Evolutionary conservation across 2,329 filamentous ascomycete genomes (phyloP).

Genomic region (Drechslerella stenobrocha): DNA sequence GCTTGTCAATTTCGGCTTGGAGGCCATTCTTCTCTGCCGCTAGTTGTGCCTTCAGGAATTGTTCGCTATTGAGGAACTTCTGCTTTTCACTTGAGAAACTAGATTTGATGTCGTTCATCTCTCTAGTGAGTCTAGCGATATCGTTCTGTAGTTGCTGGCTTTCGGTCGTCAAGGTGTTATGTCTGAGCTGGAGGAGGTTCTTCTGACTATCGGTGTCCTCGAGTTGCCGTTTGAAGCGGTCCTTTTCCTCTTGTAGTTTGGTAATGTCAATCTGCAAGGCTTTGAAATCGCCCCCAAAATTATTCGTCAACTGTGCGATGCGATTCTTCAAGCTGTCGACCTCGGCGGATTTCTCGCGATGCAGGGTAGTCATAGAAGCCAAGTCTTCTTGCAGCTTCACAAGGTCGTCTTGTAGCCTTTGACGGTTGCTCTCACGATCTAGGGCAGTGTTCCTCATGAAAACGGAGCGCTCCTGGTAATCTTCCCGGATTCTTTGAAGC

Average conservation of each 20-base stretch:
- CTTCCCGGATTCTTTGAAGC: slow-evolving; percentile 61
- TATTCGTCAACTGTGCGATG: slow-evolving; percentile 51
- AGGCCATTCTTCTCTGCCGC: slow-evolving; percentile 53
- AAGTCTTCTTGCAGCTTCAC: slow-evolving; percentile 58
- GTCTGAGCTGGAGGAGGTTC: slow-evolving; percentile 68
- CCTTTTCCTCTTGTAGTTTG: slow-evolving; percentile 39
- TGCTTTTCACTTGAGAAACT: slow-evolving; percentile 65
- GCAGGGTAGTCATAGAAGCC: slow-evolving; percentile 58
- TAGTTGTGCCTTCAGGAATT: slow-evolving; percentile 59
- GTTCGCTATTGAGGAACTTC: slow-evolving; percentile 69
- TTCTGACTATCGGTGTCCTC: slow-evolving; percentile 61
- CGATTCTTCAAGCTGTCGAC: slow-evolving; percentile 56
- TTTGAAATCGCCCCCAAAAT: slow-evolving; percentile 52
- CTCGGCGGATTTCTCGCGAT: slow-evolving; percentile 57
- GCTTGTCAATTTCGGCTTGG: slow-evolving; percentile 51
- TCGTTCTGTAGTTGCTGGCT: slow-evolving; percentile 70
- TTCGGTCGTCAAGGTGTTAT: slow-evolving; percentile 69
- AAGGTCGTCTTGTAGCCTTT: slow-evolving; percentile 67
- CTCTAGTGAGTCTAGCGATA: slow-evolving; percentile 61
- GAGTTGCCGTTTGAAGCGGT: slow-evolving; percentile 49
- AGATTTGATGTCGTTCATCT: slow-evolving; percentile 58
- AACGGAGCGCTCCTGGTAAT: slow-evolving; percentile 67
- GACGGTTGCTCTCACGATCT: slow-evolving; percentile 72
- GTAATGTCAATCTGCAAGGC: slow-evolving; percentile 55
- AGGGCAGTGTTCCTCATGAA: slow-evolving; percentile 73